Conservation (phyloP, 176 grass and related monocot species). For the Tuctoria greenei region DNA sequence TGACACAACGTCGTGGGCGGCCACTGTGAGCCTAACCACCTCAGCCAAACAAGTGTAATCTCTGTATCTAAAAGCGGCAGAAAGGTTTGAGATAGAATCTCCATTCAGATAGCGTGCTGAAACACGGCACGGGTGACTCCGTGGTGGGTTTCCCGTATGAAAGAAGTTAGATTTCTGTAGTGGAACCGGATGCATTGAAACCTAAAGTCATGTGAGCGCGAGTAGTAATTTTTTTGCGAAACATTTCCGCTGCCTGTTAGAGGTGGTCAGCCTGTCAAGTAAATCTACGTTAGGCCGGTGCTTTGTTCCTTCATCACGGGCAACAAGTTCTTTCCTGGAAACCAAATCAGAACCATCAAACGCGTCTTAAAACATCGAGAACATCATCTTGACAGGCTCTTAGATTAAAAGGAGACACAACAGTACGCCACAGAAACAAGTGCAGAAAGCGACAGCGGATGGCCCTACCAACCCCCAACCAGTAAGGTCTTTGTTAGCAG, state of each 20-base stretch:
- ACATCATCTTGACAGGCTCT: conserved; percentile 8
- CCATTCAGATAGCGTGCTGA: conserved; percentile 22
- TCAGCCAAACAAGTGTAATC: background rate
- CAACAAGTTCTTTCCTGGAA: conserved; percentile 12
- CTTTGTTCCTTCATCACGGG: conserved; percentile 6
- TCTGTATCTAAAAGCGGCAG: background rate
- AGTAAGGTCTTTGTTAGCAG: conserved; percentile 21
- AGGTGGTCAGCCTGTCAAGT: background rate
- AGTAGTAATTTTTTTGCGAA: conserved; percentile 7
- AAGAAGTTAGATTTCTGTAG: background rate
- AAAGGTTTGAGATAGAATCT: background rate
- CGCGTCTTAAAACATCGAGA: background rate
- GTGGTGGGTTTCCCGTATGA: background rate
- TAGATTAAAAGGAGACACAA: background rate
- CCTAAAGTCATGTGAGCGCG: background rate
- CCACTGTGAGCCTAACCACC: conserved; percentile 15
- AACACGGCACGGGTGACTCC: conserved; percentile 18
- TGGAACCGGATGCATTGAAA: background rate
- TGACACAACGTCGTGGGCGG: background rate
- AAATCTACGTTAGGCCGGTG: conserved; percentile 24
- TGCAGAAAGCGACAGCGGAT: background rate
- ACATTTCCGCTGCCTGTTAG: background rate
- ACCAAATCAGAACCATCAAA: background rate
- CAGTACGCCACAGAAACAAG: conserved; percentile 1
- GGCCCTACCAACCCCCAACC: background rate